Evolutionary conservation across 2,329 filamentous ascomycete genomes (phyloP), one percentile per base, ranked within the genome.

Genomic region (Pseudocercospora cruenta): DNA sequence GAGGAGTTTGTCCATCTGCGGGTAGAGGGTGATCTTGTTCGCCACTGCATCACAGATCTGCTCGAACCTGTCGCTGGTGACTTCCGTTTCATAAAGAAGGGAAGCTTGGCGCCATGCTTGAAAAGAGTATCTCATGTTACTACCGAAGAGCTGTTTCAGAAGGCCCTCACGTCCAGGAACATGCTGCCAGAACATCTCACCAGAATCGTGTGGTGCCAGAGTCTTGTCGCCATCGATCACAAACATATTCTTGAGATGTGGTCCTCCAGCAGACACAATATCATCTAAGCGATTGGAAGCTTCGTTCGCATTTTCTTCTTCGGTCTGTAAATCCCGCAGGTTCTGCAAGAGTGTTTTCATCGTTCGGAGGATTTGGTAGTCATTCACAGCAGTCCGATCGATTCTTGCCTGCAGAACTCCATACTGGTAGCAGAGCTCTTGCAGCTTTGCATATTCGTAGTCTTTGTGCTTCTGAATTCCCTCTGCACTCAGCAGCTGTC

Each of bases 201-300:
- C 83, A 4, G 82, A 83, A 66, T 90, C 87, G 12, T 81, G 68
- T 0, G 81, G 63, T 4, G 81, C 75, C 61, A 91, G 73, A 0
- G 87, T 90, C 67, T 77, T 84, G 73, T 90, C 87, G 0, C 77
- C 87, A 67, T 90, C 88, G 2, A 90, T 55, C 0, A 89, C 82
- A 16, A 90, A 59, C 54, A 86, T 75, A 0, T 80, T 86, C 53
- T 84, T 70, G 8, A 81, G 58, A 1, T 69, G 47, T 6, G 61
- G 65, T 10, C 51, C 33, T 12, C 19, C 6, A 61, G 47, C 4
- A 16, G 60, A 36, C 8, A 85, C 19, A 7, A 77, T 66, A 1
- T 73, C 45, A 22, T 83, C 80, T 0, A 86, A 65, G 12, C 43
- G 69, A 0, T 39, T 62, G 21, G 75, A 64, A 1, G 78, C 80